Conservation (phyloP, 2,329 filamentous ascomycete species). For the Claviceps pazoutovae region DNA sequence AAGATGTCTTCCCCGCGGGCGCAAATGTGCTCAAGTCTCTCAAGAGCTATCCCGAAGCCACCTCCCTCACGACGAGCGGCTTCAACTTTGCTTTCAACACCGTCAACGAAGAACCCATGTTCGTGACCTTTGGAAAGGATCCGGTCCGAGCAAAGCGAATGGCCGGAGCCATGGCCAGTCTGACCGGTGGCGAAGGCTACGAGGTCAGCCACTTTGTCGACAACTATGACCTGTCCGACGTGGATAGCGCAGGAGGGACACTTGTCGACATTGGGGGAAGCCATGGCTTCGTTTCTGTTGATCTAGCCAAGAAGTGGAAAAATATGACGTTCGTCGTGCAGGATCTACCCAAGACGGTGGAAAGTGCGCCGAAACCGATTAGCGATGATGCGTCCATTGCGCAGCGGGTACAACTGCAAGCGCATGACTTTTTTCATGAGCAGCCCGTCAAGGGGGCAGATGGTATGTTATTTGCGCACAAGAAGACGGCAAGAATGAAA, state of each 20-base stretch:
- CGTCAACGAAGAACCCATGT: conserved; percentile 37
- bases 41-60: conserved; percentile 30
- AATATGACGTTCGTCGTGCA: conserved; percentile 42
- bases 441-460: conserved; percentile 41
- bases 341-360: conserved; percentile 35
- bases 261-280: conserved; percentile 47
- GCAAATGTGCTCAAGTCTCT: conserved; percentile 32
- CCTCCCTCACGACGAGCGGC: conserved; percentile 31
- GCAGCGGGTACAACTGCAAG: conserved; percentile 26
- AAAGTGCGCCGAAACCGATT: conserved; percentile 30
- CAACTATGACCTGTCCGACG: conserved; percentile 36
- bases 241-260: conserved; percentile 30
- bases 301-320: conserved; percentile 35
- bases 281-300: conserved; percentile 42
- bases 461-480: conserved; percentile 19
- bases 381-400: conserved; percentile 24
- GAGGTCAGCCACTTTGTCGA: conserved; percentile 38
- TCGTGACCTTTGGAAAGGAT: conserved; percentile 36
- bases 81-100: conserved; percentile 39
- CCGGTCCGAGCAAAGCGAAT: conserved; percentile 34
- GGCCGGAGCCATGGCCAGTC: conserved; percentile 38
- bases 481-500: background rate
- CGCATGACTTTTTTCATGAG: conserved; percentile 44
- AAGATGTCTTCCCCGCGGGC: conserved; percentile 38
- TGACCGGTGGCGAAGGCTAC: conserved; percentile 42